Base-by-base conservation (phyloP, 352 stramenopile genomes). In the Phytophthora palmivora region DNA sequence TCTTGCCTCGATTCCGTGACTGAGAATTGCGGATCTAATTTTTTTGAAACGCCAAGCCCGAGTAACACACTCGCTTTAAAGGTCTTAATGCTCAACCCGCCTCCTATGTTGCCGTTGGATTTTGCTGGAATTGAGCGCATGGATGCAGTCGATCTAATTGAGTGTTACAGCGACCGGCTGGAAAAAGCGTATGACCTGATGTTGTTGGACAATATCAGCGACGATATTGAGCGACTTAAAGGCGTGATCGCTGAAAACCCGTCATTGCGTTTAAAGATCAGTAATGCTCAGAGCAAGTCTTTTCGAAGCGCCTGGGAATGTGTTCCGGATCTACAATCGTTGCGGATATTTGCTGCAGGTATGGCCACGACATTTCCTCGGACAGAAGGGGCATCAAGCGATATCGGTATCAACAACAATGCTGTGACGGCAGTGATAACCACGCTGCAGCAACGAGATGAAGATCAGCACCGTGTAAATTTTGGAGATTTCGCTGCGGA, bases 181-280 rank as follows among this genome's bases (percentile, higher is more conserved):
- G 48, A 56, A 28, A 21, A 46, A 14, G 48, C 48, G 22, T 38
- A 56, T 46, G 47, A 37, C 11, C 47, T 44, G 21, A 21, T 16
- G 6, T 36, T 55, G 18, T 24, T 55, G 19, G 47, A 55, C 47
- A 55, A 21, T 21, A 55, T 55, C 33, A 55, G 47, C 7, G n/a
- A 18, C 32, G 47, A 55, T 6, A 55, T 55, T 33, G 47, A 55
- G 32, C 8, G 18, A 15, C 47, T 55, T 10, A 44, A 55, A 32
- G 16, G 9, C 15, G 36, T 44, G 34, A 5, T 21, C 36, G n/a
- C 19, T 26, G 33, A 21, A 7, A 44, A 55, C 33, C 21, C 47
- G 4, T 45, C 47, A 9, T 15, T 54, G 18, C 47, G 32, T 18
- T 33, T 44, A 7, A 15, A 54, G 19, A 18, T 54, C 19, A 15